These are phyloP conservation scores for Spathaspora sp. DNA, from an alignment of 805 yeast genomes.

Conservation along the genomic window DNA sequence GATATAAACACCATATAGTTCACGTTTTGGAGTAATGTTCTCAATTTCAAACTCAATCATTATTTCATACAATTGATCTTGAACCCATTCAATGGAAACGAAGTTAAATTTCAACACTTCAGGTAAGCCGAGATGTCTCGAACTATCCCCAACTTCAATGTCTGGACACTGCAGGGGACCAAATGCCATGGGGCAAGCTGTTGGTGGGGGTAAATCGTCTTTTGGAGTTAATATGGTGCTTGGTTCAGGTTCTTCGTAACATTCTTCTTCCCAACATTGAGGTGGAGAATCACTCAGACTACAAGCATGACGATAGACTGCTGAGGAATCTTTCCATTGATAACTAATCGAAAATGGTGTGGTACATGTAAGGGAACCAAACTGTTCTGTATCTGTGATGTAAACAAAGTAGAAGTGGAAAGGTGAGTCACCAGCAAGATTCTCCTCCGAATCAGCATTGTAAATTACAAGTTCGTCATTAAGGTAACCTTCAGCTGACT, in stretches of 20 bases:
- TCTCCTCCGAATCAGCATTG: not conserved
- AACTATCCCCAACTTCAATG: not conserved
- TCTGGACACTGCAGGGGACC: not conserved
- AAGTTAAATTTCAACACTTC: not conserved
- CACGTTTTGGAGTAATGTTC: not conserved
- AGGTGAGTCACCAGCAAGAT: not conserved
- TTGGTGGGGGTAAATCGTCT: not conserved
- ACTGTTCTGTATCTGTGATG: not conserved
- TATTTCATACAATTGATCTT: not conserved
- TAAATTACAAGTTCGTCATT: not conserved
- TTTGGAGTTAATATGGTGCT: not conserved
- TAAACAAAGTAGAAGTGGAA: not conserved
- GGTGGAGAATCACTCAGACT: not conserved
- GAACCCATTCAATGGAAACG: not conserved
- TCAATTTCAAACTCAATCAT: not conserved
- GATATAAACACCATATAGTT: not conserved
- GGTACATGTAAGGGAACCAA: not conserved
- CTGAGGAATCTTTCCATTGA: not conserved
- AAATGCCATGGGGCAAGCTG: not conserved
- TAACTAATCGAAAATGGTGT: not conserved
- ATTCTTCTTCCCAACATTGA: not conserved
- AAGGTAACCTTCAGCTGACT: not conserved
- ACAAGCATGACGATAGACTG: not conserved
- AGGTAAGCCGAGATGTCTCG: not conserved
- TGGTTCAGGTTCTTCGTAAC: not conserved